Base-by-base conservation (phyloP, 1,284 basidiomycete genomes). In the Sanghuangporus baumii region DNA sequence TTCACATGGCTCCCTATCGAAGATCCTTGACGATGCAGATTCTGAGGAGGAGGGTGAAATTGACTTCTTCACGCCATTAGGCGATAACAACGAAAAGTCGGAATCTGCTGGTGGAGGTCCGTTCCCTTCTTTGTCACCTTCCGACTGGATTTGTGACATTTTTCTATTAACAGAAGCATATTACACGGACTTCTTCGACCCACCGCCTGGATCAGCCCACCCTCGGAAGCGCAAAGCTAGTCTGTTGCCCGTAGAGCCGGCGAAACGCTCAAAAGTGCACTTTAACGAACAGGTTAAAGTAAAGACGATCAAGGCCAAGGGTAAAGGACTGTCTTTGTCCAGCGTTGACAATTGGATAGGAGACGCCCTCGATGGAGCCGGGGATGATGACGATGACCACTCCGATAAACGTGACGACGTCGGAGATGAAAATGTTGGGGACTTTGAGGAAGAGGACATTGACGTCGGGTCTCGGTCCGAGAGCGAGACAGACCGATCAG, bases 271-370 rank as follows among this genome's bases (percentile, higher is more conserved):
- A 34, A 79, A 77, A 64, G 91, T 95, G 7, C 86, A 89, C 31
- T 95, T 95, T 72, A 82, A 88, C 71, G 89, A 93, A 20, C 81
- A 88, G 70, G 93, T 95, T 36, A 80, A 86, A 57, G 88, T 94
- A 43, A 92, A 87, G 74, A 88, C 83, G 48, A 90, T 93, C 69
- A 86, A 85, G 69, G 76, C 85, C 1, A 84, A 83, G 47, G 87
- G 89, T 52, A 85, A 83, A 71, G 82, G 80, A 55, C 74, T 81
- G 51, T 81, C 85, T 2, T 68, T 85, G 23, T 77, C 75, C 4
- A 66, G 69, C 69, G 63, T 71, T 67, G 59, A 70, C 70, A 36
- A 70, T 26, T 50, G 79, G 68, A 69, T 38, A 59, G 72, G 74
- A 54, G 74, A 72, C 16, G 69, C 70, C 5, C 74, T 72, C 9